phyloP scores from a whole-genome alignment of 1,284 basidiomycete species.

The Coniferiporia sulphurascens region DNA sequence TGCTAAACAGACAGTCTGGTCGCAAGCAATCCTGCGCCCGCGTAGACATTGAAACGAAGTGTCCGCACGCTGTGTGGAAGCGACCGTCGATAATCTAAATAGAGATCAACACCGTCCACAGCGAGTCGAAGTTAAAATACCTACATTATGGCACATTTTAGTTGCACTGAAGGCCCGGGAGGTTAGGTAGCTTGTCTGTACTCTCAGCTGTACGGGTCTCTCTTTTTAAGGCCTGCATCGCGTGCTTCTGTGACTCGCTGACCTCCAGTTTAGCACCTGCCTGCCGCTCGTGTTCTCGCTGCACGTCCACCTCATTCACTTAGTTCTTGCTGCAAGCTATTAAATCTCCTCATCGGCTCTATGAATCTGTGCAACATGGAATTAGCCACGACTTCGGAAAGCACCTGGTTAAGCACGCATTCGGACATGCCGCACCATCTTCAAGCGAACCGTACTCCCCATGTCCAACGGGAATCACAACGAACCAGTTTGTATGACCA shows the following conservation, averaged over 20 bases:
- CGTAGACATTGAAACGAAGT: conserved; percentile 72
- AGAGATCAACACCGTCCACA: conserved; percentile 17
- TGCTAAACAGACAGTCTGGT: conserved; percentile 65
- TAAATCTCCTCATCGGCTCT: conserved; percentile 17
- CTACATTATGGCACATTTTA: conserved; percentile 74
- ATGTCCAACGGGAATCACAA: conserved; percentile 3
- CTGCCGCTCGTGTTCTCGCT: conserved; percentile 9
- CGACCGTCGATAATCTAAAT: conserved; percentile 71
- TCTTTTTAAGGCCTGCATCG: conserved; percentile 13
- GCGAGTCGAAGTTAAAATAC: conserved; percentile 26
- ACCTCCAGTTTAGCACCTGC: conserved; percentile 5
- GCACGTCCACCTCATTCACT: conserved; percentile 19
- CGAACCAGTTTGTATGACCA: conserved; percentile 6
- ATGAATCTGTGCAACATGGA: conserved; percentile 10
- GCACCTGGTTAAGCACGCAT: conserved; percentile 14
- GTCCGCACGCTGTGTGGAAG: conserved; percentile 65
- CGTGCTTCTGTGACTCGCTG: conserved; percentile 15
- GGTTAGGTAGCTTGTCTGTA: conserved; percentile 20
- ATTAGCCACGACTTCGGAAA: conserved; percentile 13
- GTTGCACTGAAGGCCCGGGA: conserved; percentile 22
- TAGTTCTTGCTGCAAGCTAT: conserved; percentile 9
- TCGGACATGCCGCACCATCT: conserved; percentile 12
- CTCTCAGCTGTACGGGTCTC: conserved; percentile 18
- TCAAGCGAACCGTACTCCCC: conserved; percentile 7
- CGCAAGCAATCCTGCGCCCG: conserved; percentile 61